Evolutionary conservation across 768 basidiomycete genomes (phyloP), one percentile per base, ranked within the genome.

Genomic region (Phlebiopsis gigantea): DNA sequence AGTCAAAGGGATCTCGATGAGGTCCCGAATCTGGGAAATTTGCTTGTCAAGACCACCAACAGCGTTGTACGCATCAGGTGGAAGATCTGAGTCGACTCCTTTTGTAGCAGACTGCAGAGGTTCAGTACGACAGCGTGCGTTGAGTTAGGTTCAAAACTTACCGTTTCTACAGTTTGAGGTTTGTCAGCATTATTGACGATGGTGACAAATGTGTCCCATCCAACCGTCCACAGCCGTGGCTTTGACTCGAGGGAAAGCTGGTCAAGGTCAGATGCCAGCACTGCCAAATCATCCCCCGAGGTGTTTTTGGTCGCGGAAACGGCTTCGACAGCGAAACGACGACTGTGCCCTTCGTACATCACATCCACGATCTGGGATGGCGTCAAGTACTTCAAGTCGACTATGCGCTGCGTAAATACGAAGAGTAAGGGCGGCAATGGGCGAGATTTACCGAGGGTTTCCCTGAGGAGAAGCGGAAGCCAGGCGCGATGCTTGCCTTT

Each of bases 41-140:
- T 97, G 94, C 62, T 84, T 84, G 65, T 85, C 78, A 41, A 98
- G 79, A 1, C 97, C 97, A 19, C 97, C 97, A 22, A 99, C 86
- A 14, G 83, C 77, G 31, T 83, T 75, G 64, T 95, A 97, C n/a
- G 88, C 85, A 56, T 84, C 76, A 39, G 72, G 69, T 42, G 66
- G 24, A 2, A 56, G 17, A n/a, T 3, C 22, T 10, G 58, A 56
- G 9, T 59, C 53, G 2, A 59, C 22, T 19, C 58, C 58, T 41
- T 21, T 30, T 1, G 46, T 25, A 19, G 48, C 15, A 21, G 14
- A 15, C 42, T 39, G 48, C 61, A 29, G 22, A 1, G 17, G 4
- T 10, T 5, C 19, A 12, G 21, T 12, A 25, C 15, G 19, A 45
- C 9, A 19, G 15, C n/a, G 19, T 2, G n/a, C 14, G 5, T 19